phyloP scores from a whole-genome alignment of 345 rosid genomes.

The Brassica carinata region DNA sequence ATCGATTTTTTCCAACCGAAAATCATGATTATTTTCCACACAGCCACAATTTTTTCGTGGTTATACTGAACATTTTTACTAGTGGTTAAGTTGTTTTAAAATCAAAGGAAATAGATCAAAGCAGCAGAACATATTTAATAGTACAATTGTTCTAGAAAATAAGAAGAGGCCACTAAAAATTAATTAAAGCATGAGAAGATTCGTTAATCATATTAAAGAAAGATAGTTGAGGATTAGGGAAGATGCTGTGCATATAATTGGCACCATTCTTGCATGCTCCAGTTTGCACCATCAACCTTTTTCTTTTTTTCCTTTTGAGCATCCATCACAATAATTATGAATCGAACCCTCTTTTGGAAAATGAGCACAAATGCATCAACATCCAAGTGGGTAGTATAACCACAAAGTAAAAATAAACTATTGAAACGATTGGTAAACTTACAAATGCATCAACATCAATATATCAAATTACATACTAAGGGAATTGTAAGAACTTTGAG shows the following conservation, averaged over 20 bases:
- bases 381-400: conserved; percentile 14
- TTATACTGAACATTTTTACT: no score
- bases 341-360: conserved; percentile 9
- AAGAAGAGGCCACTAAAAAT: neutral
- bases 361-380: neutral
- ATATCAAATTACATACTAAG: neutral
- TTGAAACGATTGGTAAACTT: neutral
- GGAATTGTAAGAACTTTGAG: neutral
- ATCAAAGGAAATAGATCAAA: conserved; percentile 1
- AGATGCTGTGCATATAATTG: conserved; percentile 33
- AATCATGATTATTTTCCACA: no score
- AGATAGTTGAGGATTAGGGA: conserved; percentile 26
- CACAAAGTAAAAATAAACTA: neutral
- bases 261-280: conserved; percentile 23
- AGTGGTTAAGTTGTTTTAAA: neutral
- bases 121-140: conserved; percentile 6
- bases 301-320: conserved; percentile 19
- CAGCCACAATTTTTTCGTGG: no score
- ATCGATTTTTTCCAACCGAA: no score
- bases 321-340: conserved; percentile 20
- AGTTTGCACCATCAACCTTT: conserved; percentile 22
- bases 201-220: conserved; percentile 3
- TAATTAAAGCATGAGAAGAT: conserved; percentile 19
- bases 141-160: neutral
- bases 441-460: neutral